These are phyloP conservation scores for Capronia coronata DNA, from an alignment of 2,329 filamentous ascomycete genomes.

Conservation along the genomic window DNA sequence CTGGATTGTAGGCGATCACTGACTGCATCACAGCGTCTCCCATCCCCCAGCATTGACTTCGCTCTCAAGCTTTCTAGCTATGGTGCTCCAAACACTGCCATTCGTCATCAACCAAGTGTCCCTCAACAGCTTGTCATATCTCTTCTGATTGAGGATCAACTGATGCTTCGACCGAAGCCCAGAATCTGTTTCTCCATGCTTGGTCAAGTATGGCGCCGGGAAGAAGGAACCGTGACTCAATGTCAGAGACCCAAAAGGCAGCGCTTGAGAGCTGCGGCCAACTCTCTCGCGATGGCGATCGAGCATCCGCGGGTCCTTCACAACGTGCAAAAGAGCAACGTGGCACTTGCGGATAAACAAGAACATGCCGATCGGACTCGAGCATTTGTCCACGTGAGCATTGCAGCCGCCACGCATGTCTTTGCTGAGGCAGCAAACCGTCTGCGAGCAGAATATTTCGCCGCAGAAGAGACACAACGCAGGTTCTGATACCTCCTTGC, in stretches of 20 bases:
- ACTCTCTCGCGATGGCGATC: slow-evolving; percentile 11
- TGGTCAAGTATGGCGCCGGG: slow-evolving; percentile 86
- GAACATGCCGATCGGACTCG: slow-evolving; percentile 63
- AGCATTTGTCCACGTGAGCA: slow-evolving; percentile 68
- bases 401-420: slow-evolving; percentile 74
- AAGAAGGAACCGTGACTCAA: slow-evolving; percentile 65
- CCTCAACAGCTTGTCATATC: slow-evolving; percentile 82
- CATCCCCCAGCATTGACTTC: slow-evolving; percentile 97
- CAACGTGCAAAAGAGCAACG: slow-evolving; percentile 70
- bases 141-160: slow-evolving; percentile 84
- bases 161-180: slow-evolving; percentile 81
- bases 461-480: slow-evolving; percentile 92
- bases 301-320: slow-evolving; percentile 19
- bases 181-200: slow-evolving; percentile 92
- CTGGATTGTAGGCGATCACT: too few species aligned
- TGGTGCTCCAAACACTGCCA: slow-evolving; percentile 80
- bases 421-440: slow-evolving; percentile 72
- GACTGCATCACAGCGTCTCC: slow-evolving; percentile 57
- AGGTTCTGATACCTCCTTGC: slow-evolving; percentile 84
- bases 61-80: slow-evolving; percentile 82
- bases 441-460: slow-evolving; percentile 93
- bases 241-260: slow-evolving; percentile 9
- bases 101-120: slow-evolving; percentile 67
- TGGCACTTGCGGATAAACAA: slow-evolving; percentile 96
- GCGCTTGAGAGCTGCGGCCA: slow-evolving; percentile 5